phyloP scores from a whole-genome alignment of 345 rosid genomes.

The Arabis hirsuta region DNA sequence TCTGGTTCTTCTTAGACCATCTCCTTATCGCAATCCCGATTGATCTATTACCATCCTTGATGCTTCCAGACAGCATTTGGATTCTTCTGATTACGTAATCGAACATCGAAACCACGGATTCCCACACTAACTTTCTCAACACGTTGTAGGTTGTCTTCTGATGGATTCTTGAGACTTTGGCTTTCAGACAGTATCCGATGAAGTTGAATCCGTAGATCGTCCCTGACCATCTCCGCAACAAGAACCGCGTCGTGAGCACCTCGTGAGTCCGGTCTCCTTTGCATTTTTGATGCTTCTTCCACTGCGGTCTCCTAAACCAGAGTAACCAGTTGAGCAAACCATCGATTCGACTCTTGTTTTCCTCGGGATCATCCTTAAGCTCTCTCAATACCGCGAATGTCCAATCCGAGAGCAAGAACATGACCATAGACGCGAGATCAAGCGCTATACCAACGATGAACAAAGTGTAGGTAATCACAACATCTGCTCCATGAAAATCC shows the following conservation, averaged over 20 bases:
- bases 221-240: conserved; percentile 60
- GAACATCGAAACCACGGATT: background rate
- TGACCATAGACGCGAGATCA: conserved; percentile 47
- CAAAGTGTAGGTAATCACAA: conserved; percentile 58
- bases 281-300: background rate
- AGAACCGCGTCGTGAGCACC: conserved; percentile 40
- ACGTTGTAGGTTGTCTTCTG: background rate
- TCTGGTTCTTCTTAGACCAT: background rate
- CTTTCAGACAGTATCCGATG: conserved; percentile 52
- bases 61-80: background rate
- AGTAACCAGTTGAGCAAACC: conserved; percentile 34
- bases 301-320: conserved; percentile 22
- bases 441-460: conserved; percentile 56
- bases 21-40: background rate
- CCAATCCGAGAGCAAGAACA: conserved; percentile 69
- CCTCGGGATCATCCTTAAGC: conserved; percentile 23
- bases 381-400: conserved; percentile 36
- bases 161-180: conserved; percentile 41
- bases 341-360: background rate
- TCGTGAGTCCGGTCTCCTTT: background rate
- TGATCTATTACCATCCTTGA: conserved; percentile 1
- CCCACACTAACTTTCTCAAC: conserved; percentile 6
- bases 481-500: conserved; percentile 45
- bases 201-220: conserved; percentile 50
- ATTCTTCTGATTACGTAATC: conserved; percentile 9